A percentile compares a stretch with the other conserved stretches of the same genome.
phyloP scores from a whole-genome alignment of 345 rosid genomes.

The Lenwebbia sp. region DNA sequence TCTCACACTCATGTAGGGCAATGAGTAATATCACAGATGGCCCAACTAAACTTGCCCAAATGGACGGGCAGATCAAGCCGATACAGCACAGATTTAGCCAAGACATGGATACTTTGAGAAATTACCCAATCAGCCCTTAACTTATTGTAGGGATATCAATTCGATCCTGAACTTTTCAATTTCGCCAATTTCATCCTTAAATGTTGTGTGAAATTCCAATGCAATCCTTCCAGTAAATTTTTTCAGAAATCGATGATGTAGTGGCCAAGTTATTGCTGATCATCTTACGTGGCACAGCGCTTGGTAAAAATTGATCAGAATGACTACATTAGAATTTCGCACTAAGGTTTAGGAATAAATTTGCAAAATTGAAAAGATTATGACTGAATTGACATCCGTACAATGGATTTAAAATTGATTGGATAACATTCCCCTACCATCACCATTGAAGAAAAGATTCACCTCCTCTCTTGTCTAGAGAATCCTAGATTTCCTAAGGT shows the following conservation, averaged over 20 bases:
- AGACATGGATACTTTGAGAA: background rate
- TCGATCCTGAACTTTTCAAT: conserved; percentile 2
- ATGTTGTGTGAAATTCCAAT: background rate
- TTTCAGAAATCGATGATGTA: background rate
- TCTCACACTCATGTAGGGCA: background rate
- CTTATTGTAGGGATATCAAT: fast-evolving
- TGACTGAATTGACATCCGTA: fast-evolving
- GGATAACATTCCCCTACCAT: background rate
- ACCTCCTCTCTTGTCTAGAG: background rate
- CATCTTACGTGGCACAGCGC: background rate
- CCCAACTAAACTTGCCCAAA: background rate
- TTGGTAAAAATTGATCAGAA: fast-evolving
- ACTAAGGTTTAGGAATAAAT: background rate
- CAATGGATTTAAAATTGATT: conserved; percentile 2
- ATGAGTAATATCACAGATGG: background rate
- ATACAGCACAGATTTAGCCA: background rate
- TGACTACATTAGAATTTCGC: background rate
- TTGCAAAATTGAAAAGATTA: background rate
- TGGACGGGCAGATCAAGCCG: background rate
- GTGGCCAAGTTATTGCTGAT: background rate
- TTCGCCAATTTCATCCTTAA: too few relatives aligned
- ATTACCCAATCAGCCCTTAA: background rate
- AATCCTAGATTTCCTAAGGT: background rate
- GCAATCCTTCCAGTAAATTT: background rate
- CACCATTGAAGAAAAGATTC: background rate